A percentile compares a stretch with the other conserved stretches of the same genome.
phyloP scores from a whole-genome alignment of 306 rosid species.

The Gleditsia sinensis region DNA sequence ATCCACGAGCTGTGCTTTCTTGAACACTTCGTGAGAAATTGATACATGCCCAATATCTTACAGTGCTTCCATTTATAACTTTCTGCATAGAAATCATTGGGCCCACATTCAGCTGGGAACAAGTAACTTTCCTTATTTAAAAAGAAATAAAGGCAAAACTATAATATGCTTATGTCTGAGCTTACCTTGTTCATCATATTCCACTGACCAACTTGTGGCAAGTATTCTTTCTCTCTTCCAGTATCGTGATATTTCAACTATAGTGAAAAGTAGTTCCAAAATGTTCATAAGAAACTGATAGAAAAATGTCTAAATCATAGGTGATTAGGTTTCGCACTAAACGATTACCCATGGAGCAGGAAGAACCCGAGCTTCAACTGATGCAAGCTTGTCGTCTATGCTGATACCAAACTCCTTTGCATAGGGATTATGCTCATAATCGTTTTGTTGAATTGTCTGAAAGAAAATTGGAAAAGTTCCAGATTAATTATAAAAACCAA shows the following conservation, averaged over 20 bases:
- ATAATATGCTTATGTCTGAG: neutral
- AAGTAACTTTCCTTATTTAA: neutral
- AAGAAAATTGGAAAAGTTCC: conserved; percentile 7
- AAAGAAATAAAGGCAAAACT: neutral
- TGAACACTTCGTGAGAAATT: conserved; percentile 59
- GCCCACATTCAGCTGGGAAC: conserved; percentile 1
- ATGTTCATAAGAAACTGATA: neutral
- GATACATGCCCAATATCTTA: conserved; percentile 55
- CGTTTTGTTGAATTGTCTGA: conserved; percentile 46
- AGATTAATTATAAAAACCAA: conserved; percentile 1
- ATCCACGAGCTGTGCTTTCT: conserved; percentile 51
- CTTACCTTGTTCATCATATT: conserved; percentile 58
- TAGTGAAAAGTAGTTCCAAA: conserved; percentile 13
- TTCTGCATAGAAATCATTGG: conserved; percentile 42
- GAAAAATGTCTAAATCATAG: neutral
- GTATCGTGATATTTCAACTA: conserved; percentile 51
- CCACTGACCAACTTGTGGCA: conserved; percentile 61
- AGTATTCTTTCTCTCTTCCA: conserved; percentile 49
- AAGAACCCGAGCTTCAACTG: conserved; percentile 55
- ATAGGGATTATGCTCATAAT: conserved; percentile 47
- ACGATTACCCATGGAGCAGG: conserved; percentile 56
- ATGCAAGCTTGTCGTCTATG: conserved; percentile 46
- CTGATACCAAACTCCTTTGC: conserved; percentile 49
- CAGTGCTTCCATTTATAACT: conserved; percentile 59
- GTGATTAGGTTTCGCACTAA: neutral